phyloP scores from a whole-genome alignment of 2,329 filamentous ascomycete species.

The Botryotinia globosa region DNA sequence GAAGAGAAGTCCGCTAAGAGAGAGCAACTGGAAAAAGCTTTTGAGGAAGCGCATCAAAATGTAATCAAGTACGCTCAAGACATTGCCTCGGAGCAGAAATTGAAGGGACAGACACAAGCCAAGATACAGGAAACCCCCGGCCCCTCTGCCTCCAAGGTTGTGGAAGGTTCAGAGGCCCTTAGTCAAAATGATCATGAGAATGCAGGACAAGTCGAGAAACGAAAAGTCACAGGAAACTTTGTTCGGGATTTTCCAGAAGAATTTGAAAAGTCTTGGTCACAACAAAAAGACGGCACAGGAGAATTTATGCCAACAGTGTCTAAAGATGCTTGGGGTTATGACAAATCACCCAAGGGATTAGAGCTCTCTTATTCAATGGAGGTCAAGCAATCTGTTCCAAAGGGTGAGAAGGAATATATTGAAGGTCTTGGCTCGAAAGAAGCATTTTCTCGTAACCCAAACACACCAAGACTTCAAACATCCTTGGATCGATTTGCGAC shows the following conservation, averaged over 20 bases:
- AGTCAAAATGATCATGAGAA: not conserved
- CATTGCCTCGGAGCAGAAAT: slow-evolving; percentile 15
- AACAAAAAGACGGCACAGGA: slow-evolving; percentile 21
- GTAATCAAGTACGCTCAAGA: slow-evolving; percentile 17
- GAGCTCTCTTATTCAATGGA: slow-evolving; percentile 22
- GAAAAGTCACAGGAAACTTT: slow-evolving; percentile 48
- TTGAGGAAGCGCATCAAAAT: slow-evolving; percentile 21
- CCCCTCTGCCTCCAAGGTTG: not conserved
- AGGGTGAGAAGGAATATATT: slow-evolving; percentile 32
- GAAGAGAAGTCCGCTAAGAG: slow-evolving; percentile 32
- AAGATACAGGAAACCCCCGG: not conserved
- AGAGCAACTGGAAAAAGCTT: slow-evolving; percentile 33
- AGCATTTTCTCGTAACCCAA: slow-evolving; percentile 29
- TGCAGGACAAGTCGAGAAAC: not conserved
- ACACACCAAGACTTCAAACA: slow-evolving; percentile 33
- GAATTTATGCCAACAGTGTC: slow-evolving; percentile 25
- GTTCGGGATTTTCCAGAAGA: slow-evolving; percentile 53
- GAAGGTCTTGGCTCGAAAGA: slow-evolving; percentile 27
- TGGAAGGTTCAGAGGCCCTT: not conserved
- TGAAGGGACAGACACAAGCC: not conserved
- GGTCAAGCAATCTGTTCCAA: slow-evolving; percentile 27
- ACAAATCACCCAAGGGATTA: slow-evolving; percentile 17
- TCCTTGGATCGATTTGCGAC: slow-evolving; percentile 34
- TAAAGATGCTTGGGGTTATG: slow-evolving; percentile 16
- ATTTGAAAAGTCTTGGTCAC: slow-evolving; percentile 46